phyloP scores from a whole-genome alignment of 768 basidiomycete species.

The Roridomyces roridus region DNA sequence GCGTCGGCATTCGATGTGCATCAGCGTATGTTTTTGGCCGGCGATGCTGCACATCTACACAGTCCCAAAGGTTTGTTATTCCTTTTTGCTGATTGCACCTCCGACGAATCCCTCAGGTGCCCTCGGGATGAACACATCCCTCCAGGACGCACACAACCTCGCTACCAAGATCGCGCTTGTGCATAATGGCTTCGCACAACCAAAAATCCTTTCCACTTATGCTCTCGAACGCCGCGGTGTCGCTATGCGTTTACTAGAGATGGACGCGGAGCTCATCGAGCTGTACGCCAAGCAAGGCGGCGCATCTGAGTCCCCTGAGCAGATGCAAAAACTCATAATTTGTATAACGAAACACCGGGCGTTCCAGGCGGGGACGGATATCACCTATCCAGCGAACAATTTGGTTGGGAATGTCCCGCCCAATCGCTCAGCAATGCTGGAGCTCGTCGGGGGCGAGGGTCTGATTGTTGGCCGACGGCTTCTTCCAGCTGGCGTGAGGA shows the following conservation, averaged over 20 bases:
- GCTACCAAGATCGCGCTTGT: conserved; percentile 10
- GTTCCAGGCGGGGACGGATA: conserved; percentile 15
- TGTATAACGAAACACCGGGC: conserved; percentile 5
- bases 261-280: conserved; percentile 11
- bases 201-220: conserved; percentile 2
- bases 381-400: conserved; percentile 4
- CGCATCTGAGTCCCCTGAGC: neutral
- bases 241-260: neutral
- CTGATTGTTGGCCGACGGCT: conserved; percentile 9
- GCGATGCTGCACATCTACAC: conserved; percentile 10
- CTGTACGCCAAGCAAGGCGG: conserved; percentile 6
- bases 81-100: no score
- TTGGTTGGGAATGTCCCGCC: conserved; percentile 3
- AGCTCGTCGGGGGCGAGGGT: conserved; percentile 2
- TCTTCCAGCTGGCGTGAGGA: neutral
- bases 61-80: conserved; percentile 7
- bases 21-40: conserved; percentile 4
- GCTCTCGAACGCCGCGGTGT: conserved; percentile 4
- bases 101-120: neutral
- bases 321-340: conserved; percentile 2
- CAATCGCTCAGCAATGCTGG: neutral
- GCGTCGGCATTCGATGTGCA: conserved; percentile 4
- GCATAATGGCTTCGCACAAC: neutral
- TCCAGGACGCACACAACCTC: conserved; percentile 11
- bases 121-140: conserved; percentile 13